These are phyloP conservation scores for Cucumis sativus DNA, from an alignment of 306 rosid species.

Conservation along the genomic window Cucumber_9930_V3 NC_026658.2:21684501-21685000, in stretches of 20 bases:
- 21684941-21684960: conserved; percentile 24
- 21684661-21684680: not conserved
- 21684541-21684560: conserved; percentile 43
- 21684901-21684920: conserved; percentile 20
- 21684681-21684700: not conserved
- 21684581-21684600: conserved; percentile 60
- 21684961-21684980: conserved; percentile 31
- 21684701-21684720: not conserved
- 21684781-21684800: conserved; percentile 83
- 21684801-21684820: conserved; percentile 65
- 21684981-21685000: conserved; percentile 52
- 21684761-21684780: conserved; percentile 84
- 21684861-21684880: conserved; percentile 21
- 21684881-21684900: conserved; percentile 22
- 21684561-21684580: conserved; percentile 34
- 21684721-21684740: not conserved
- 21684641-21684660: not conserved
- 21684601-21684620: not conserved
- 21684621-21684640: not conserved
- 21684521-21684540: conserved; percentile 43
- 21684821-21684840: conserved; percentile 49
- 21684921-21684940: conserved; percentile 30
- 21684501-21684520: conserved; percentile 41
- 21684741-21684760: conserved; percentile 39
- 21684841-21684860: conserved; percentile 26